Evolutionary conservation across 2,329 filamentous ascomycete species (phyloP).

Genomic region (Diaporthe sp.): DNA sequence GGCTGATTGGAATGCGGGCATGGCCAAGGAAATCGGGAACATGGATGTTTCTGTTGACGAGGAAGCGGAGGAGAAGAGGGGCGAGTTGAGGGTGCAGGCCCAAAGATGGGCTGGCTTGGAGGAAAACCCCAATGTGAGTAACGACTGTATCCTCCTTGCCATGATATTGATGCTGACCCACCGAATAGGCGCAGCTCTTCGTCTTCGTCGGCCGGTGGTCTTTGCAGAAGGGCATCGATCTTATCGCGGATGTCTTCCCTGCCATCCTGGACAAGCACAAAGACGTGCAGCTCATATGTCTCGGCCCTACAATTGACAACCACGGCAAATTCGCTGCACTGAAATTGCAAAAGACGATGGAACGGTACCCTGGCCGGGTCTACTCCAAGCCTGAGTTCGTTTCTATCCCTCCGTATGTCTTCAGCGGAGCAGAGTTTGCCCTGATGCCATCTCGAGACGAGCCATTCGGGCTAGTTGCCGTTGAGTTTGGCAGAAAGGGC

Average conservation of each 20-base stretch:
- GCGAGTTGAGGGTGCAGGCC: slow-evolving; percentile 70
- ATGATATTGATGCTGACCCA: not conserved
- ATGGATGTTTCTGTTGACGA: slow-evolving; percentile 64
- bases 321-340: slow-evolving; percentile 77
- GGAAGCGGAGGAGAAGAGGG: slow-evolving; percentile 53
- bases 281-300: slow-evolving; percentile 71
- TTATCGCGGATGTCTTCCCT: slow-evolving; percentile 76
- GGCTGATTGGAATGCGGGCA: slow-evolving; percentile 70
- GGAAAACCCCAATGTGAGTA: slow-evolving; percentile 62
- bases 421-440: slow-evolving; percentile 77
- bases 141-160: too few species aligned
- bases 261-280: slow-evolving; percentile 70
- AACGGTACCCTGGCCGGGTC: slow-evolving; percentile 74
- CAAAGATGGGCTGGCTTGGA: slow-evolving; percentile 78
- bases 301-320: slow-evolving; percentile 75
- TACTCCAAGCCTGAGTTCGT: slow-evolving; percentile 80
- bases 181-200: slow-evolving; percentile 67
- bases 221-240: slow-evolving; percentile 77
- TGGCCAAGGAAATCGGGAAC: slow-evolving; percentile 60
- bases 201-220: slow-evolving; percentile 80
- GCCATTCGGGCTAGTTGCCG: slow-evolving; percentile 77
- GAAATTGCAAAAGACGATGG: slow-evolving; percentile 74
- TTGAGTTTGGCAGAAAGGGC: slow-evolving; percentile 77
- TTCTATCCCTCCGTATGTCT: slow-evolving; percentile 74
- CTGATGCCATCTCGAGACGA: slow-evolving; percentile 79